Conservation (phyloP, 2,329 filamentous ascomycete genomes). For the Periconia digitata region DNA sequence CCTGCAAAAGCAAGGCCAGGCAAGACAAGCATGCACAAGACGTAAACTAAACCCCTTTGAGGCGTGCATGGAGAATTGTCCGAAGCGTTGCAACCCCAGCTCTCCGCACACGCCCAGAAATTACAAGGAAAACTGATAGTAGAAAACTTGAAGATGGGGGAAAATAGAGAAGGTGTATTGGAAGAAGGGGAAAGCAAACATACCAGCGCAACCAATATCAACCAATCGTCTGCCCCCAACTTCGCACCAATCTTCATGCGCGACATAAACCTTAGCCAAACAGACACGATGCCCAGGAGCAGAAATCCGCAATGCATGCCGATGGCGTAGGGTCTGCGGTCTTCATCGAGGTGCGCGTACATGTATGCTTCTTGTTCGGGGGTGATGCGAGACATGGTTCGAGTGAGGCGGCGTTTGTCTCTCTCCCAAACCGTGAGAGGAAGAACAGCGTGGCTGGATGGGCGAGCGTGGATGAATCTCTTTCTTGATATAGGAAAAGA, state of each 20-base stretch:
- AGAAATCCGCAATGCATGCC: conserved; percentile 9
- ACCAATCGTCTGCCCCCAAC: conserved; percentile 14
- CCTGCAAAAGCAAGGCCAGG: not conserved
- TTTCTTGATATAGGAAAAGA: no score
- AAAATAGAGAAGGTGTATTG: no score
- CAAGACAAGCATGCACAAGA: no score
- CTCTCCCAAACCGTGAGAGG: not conserved
- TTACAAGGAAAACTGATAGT: not conserved
- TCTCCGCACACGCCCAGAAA: not conserved
- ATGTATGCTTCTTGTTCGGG: conserved; percentile 8
- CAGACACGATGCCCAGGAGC: conserved; percentile 4
- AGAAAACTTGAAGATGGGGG: not conserved
- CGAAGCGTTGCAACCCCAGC: no score
- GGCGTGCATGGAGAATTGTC: no score
- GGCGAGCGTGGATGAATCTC: no score
- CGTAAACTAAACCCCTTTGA: not conserved
- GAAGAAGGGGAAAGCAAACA: conserved; percentile 1
- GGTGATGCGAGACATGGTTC: conserved; percentile 5
- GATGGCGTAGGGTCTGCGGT: conserved; percentile 6
- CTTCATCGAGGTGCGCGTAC: conserved; percentile 10
- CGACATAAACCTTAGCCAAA: conserved; percentile 6
- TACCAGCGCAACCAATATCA: conserved; percentile 11
- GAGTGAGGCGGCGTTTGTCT: not conserved
- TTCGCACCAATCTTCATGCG: conserved; percentile 11
- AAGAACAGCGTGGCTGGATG: no score